A percentile compares a stretch with the other conserved stretches of the same genome.
phyloP scores from a whole-genome alignment of 495 filamentous ascomycete species.

The Penicillium odoratum region DNA sequence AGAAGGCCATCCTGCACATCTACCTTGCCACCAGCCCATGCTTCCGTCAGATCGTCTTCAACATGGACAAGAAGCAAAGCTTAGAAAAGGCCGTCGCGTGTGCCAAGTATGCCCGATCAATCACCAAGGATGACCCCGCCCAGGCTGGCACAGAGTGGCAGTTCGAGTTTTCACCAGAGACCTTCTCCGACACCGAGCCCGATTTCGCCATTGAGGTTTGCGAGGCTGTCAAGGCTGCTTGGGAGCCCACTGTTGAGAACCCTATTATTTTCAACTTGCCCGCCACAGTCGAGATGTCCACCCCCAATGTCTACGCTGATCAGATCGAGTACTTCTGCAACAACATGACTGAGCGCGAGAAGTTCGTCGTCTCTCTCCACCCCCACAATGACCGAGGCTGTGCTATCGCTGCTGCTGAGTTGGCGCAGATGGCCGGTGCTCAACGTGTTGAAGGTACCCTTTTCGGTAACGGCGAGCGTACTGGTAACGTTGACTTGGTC shows the following conservation, averaged over 20 bases:
- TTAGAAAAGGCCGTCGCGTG: constrained; percentile 83
- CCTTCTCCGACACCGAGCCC: constrained; percentile 86
- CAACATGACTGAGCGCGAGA: constrained; percentile 74
- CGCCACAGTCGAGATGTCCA: constrained; percentile 94
- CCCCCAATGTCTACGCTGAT: constrained; percentile 95
- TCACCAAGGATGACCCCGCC: constrained; percentile 92
- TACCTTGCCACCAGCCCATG: constrained; percentile 95
- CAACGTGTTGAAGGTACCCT: constrained; percentile 93
- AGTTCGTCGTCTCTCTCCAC: constrained; percentile 81
- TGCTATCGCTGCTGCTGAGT: constrained; percentile 81
- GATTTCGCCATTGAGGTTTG: constrained; percentile 85
- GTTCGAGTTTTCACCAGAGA: constrained; percentile 96
- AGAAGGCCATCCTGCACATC: constrained; percentile 96
- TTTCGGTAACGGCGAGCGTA: constrained; percentile 94
- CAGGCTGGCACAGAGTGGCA: constrained; percentile 78
- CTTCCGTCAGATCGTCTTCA: constrained; percentile 88
- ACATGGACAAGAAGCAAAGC: constrained; percentile 78
- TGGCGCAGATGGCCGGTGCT: constrained; percentile 97
- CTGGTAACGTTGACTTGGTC: constrained; percentile 94
- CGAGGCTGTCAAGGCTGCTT: constrained; percentile 93
- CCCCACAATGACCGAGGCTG: constrained; percentile 96
- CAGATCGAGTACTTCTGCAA: constrained; percentile 95
- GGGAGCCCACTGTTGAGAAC: constrained; percentile 78
- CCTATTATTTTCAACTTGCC: constrained; percentile 98
- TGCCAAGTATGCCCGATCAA: constrained; percentile 79